Evolutionary conservation across 306 rosid genomes (phyloP).

Genomic region (Lathyrus sativus): DNA sequence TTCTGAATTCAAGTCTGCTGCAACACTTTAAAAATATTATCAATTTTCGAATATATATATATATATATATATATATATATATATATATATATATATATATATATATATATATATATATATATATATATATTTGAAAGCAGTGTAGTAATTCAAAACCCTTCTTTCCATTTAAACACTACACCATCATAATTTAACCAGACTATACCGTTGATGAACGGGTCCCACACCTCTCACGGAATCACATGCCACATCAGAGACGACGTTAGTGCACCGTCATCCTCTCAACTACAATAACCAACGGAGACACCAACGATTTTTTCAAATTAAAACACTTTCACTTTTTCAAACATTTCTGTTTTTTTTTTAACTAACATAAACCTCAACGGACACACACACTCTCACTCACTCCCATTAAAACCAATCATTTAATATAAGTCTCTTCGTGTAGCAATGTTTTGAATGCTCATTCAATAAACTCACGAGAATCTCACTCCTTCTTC

Average conservation of each 20-base stretch:
- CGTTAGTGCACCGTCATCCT: slow-evolving; percentile 31
- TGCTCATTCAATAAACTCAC: slow-evolving; percentile 51
- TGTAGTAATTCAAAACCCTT: neutral
- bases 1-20: no score
- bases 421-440: slow-evolving; percentile 55
- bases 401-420: slow-evolving; percentile 27
- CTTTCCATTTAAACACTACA: neutral
- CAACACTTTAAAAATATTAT: no score
- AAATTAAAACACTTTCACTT: slow-evolving; percentile 18
- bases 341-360: slow-evolving; percentile 10
- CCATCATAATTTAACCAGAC: slow-evolving; percentile 45
- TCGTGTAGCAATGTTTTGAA: slow-evolving; percentile 42
- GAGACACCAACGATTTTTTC: slow-evolving; percentile 45
- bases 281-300: slow-evolving; percentile 6
- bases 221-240: slow-evolving; percentile 33
- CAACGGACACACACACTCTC: neutral
- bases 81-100: no score
- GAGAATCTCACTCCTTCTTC: slow-evolving; percentile 38
- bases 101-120: no score
- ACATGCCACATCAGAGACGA: slow-evolving; percentile 43
- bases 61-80: no score
- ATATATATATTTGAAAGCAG: neutral
- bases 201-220: slow-evolving; percentile 45
- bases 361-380: neutral
- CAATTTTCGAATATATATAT: no score